Evolutionary conservation across 345 rosid species (phyloP).

Genomic region (Pugionium dolabratum): DNA sequence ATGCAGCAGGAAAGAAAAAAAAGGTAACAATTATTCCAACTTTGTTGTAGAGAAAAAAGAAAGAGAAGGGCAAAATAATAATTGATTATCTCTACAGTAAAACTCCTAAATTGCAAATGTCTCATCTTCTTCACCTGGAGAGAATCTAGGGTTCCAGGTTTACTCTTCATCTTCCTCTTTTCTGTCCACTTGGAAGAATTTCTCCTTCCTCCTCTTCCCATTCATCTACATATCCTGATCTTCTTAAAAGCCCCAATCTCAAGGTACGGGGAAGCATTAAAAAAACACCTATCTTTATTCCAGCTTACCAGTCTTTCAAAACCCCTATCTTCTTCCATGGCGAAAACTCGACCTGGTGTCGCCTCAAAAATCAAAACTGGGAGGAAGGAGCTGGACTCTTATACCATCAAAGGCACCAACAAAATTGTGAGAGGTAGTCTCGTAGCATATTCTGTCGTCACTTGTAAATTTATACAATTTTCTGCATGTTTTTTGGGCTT

Average conservation of each 20-base stretch:
- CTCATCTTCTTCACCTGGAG: constrained; percentile 43
- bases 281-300: constrained; percentile 13
- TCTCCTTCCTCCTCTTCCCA: background rate
- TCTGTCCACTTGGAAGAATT: background rate
- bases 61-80: no score
- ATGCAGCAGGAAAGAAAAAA: no score
- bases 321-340: constrained; percentile 21
- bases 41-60: no score
- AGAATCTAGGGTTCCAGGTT: constrained; percentile 44
- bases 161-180: constrained; percentile 33
- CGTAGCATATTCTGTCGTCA: no score
- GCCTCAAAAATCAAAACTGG: constrained; percentile 66
- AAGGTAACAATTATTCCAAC: no score
- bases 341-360: constrained; percentile 48
- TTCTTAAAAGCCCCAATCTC: constrained; percentile 19
- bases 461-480: no score
- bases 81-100: no score
- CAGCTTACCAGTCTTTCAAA: background rate
- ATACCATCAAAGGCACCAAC: constrained; percentile 76
- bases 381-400: constrained; percentile 72
- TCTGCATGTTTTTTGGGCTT: constrained; percentile 25
- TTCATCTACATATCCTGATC: constrained; percentile 27
- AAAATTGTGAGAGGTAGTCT: constrained; percentile 67
- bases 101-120: no score
- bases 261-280: background rate